Base-by-base conservation (phyloP, 2,329 filamentous ascomycete species). In the Hypocrella siamensis region DNA sequence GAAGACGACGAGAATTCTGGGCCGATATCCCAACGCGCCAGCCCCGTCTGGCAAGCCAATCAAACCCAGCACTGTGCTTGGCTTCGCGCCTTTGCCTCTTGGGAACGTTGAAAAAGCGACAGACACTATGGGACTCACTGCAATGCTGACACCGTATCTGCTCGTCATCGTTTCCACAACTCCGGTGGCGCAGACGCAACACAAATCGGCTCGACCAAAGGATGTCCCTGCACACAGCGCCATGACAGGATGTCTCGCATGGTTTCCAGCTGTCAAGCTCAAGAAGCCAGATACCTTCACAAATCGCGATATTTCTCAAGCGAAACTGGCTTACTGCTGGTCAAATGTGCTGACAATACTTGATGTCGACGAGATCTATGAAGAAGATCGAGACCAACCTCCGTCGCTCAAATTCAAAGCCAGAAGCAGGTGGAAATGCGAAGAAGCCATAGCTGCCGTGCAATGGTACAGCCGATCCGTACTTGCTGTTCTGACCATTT, bases 391-490 rank as follows among this genome's bases (percentile, higher is more conserved):
- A 39, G 79, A 88, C 41, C 85, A 83, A 45, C 82, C 81, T 4
- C 71, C 83, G 2, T 75, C 67, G 29, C 69, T 96, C 16, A 72
- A 70, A 28, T 98, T 98, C 55, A 75, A 70, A 46, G 70, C 84
- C 3, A 75, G 86, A 35, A 93, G 79, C 53, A 68, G 86, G 38
- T 98, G 88, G 84, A 83, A 80, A 52, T 83, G 85, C 27, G 84
- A 94, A 39, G 90, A 98, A 57, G 78, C 90, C 4, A 93, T 98
- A 40, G 90, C 93, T 36, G 85, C 86, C 2, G 81, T 96, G 4
- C 90, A 98, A 50, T 98, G 90, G 92, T 65, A 98, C 16, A 93
- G 84, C 46, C 76, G 85, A 39, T 96, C 90, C 3, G 88, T 98
- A 0, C 60, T 98, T 32, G 82, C 81, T 1, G 78, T 96, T 19